phyloP scores from a whole-genome alignment of 345 rosid genomes.

The Isatis tinctoria region DNA sequence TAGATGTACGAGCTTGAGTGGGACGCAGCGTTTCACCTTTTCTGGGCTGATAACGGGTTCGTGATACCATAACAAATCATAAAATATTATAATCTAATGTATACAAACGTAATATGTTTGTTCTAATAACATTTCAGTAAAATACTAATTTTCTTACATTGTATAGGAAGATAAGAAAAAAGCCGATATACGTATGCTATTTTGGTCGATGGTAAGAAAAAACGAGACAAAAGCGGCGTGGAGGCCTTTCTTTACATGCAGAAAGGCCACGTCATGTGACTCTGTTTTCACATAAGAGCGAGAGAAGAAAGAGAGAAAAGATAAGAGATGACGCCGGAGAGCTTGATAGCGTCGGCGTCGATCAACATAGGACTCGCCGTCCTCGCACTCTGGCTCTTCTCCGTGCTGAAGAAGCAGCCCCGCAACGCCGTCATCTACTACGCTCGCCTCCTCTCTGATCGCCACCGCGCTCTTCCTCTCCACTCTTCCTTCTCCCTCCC shows the following conservation, averaged over 20 bases:
- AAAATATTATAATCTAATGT: no score
- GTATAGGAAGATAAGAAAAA: no score
- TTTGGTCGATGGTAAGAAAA: conserved; percentile 20
- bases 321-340: conserved; percentile 53
- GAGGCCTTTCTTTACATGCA: conserved; percentile 20
- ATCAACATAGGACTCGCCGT: conserved; percentile 75
- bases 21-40: no score
- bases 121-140: no score
- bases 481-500: conserved; percentile 36
- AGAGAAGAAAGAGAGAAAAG: background rate
- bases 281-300: background rate
- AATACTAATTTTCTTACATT: no score
- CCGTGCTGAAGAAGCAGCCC: conserved; percentile 74
- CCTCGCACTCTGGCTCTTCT: conserved; percentile 64
- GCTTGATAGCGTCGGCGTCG: conserved; percentile 73
- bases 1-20: no score
- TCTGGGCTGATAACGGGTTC: no score
- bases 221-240: conserved; percentile 26
- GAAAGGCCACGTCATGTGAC: conserved; percentile 19
- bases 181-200: background rate
- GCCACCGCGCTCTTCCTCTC: conserved; percentile 27
- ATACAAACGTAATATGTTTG: no score
- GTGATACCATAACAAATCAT: no score
- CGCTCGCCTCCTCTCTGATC: conserved; percentile 65
- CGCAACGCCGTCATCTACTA: conserved; percentile 71